A percentile compares a stretch with the other conserved stretches of the same genome.
These are phyloP conservation scores for Amanita rubescens DNA, from an alignment of 768 basidiomycete species.

Conservation along the genomic window DNA sequence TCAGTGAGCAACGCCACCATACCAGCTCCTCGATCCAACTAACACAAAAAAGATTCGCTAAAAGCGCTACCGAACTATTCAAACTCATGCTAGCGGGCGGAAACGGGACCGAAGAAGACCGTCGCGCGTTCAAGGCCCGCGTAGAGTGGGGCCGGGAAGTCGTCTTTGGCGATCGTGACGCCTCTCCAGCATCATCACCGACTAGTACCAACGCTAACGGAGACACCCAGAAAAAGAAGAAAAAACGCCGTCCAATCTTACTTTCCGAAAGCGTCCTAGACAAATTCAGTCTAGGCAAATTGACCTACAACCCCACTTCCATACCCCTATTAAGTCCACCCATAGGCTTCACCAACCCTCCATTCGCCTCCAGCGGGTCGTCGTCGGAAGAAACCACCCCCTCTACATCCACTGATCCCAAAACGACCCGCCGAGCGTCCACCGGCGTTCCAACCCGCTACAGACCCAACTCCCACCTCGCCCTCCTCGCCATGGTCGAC, in stretches of 20 bases:
- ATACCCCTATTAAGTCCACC: too few relatives aligned
- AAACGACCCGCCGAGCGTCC: constrained; percentile 10
- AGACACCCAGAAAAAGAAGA: constrained; percentile 13
- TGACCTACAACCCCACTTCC: neutral
- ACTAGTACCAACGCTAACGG: too few relatives aligned
- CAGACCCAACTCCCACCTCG: constrained; percentile 82
- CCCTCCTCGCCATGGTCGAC: constrained; percentile 96
- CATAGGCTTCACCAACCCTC: neutral
- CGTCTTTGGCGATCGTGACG: constrained; percentile 79
- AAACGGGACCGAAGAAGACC: constrained; percentile 27
- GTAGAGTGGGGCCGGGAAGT: constrained; percentile 65
- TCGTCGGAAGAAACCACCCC: too few relatives aligned
- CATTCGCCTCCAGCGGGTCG: too few relatives aligned
- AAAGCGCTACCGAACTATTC: constrained; percentile 81
- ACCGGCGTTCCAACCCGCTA: constrained; percentile 35
- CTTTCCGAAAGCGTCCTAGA: constrained; percentile 82
- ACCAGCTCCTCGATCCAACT: neutral
- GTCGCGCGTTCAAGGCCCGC: constrained; percentile 53
- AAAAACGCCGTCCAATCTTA: constrained; percentile 54
- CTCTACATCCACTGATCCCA: constrained; percentile 3
- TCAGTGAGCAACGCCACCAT: constrained; percentile 28
- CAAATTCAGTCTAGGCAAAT: constrained; percentile 73
- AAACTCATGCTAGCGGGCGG: constrained; percentile 83
- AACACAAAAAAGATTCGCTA: constrained; percentile 46
- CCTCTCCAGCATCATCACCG: too few relatives aligned